Percentiles rank a stretch among this genome's conserved stretches.
phyloP scores from a whole-genome alignment of 2,329 filamentous ascomycete genomes.

The Metarhizium brunneum region DNA sequence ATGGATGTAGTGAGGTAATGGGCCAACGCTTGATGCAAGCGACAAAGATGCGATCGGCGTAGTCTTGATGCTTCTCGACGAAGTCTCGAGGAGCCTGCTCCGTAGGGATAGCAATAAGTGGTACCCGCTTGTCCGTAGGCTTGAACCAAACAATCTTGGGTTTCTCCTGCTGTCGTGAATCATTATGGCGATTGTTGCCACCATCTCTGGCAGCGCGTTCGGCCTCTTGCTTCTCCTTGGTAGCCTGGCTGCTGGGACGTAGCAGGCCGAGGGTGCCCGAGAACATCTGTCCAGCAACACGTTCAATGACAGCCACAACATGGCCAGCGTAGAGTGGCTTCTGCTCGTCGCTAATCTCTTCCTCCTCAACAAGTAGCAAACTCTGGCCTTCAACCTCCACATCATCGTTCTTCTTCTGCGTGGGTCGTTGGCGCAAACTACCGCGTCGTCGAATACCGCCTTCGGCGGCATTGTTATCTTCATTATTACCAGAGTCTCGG shows the following conservation, averaged over 20 bases:
- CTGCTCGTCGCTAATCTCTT: slow-evolving; percentile 96
- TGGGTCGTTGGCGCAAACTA: slow-evolving; percentile 90
- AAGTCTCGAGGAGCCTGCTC: slow-evolving; percentile 97
- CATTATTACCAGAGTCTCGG: slow-evolving; percentile 51
- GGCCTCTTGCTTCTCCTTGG: slow-evolving; percentile 98
- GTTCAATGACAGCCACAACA: slow-evolving; percentile 93
- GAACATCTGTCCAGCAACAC: slow-evolving; percentile 97
- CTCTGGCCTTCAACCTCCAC: slow-evolving; percentile 98
- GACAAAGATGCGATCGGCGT: slow-evolving; percentile 95
- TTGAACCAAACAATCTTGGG: slow-evolving; percentile 99
- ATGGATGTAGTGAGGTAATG: slow-evolving; percentile 97
- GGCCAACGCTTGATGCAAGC: slow-evolving; percentile 99
- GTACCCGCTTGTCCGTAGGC: slow-evolving; percentile 97
- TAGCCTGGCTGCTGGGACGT: slow-evolving; percentile 93
- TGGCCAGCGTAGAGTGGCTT: slow-evolving; percentile 97
- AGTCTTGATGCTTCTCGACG: slow-evolving; percentile 96
- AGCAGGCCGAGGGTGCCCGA: slow-evolving; percentile 90
- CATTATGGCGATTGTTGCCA: slow-evolving; percentile 58
- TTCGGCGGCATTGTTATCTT: slow-evolving; percentile 56
- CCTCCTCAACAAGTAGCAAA: slow-evolving; percentile 90
- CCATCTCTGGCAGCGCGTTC: slow-evolving; percentile 89
- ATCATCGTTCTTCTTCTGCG: slow-evolving; percentile 99
- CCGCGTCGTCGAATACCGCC: slow-evolving; percentile 86
- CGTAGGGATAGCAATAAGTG: slow-evolving; percentile 93
- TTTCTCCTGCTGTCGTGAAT: slow-evolving; percentile 79